phyloP scores from a whole-genome alignment of 2,329 filamentous ascomycete genomes.

The Neocucurbitaria cava region DNA sequence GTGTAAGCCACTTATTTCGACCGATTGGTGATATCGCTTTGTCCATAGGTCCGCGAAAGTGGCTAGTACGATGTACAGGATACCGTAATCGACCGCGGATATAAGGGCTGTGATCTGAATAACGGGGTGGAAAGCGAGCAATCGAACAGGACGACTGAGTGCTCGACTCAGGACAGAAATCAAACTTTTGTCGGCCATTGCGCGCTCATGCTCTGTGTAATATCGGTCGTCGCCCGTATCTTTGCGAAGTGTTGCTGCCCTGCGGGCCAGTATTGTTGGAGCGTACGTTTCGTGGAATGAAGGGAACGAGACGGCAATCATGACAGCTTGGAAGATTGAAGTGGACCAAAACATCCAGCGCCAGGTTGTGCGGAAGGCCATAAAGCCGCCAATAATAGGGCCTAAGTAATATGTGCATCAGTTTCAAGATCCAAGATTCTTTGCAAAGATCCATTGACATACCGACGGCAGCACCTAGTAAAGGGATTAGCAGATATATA shows the following conservation, averaged over 20 bases:
- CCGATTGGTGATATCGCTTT: constrained; percentile 23
- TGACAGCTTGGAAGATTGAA: constrained; percentile 33
- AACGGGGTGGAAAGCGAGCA: constrained; percentile 63
- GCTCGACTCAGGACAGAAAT: constrained; percentile 52
- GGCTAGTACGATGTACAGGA: constrained; percentile 41
- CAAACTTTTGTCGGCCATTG: constrained; percentile 8
- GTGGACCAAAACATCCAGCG: constrained; percentile 41
- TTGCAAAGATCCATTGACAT: neutral
- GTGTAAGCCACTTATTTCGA: constrained; percentile 32
- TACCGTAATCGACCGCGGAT: constrained; percentile 43
- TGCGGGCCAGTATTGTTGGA: constrained; percentile 51
- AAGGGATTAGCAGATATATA: constrained; percentile 31
- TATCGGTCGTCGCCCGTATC: constrained; percentile 74
- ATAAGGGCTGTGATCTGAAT: constrained; percentile 53
- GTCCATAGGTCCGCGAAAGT: constrained; percentile 37
- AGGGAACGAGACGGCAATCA: constrained; percentile 42
- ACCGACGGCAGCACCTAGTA: constrained; percentile 28
- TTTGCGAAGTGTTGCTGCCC: constrained; percentile 26
- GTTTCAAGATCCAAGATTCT: neutral
- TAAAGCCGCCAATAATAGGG: constrained; percentile 39
- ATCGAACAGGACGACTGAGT: constrained; percentile 60
- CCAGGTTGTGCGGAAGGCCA: constrained; percentile 34
- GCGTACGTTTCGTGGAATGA: constrained; percentile 55
- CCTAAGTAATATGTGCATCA: constrained; percentile 13
- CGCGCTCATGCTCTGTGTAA: constrained; percentile 41